Evolutionary conservation across 2,329 filamentous ascomycete species (phyloP), one percentile per base, ranked within the genome.

Genomic region (Trichoderma cornu-damae): DNA sequence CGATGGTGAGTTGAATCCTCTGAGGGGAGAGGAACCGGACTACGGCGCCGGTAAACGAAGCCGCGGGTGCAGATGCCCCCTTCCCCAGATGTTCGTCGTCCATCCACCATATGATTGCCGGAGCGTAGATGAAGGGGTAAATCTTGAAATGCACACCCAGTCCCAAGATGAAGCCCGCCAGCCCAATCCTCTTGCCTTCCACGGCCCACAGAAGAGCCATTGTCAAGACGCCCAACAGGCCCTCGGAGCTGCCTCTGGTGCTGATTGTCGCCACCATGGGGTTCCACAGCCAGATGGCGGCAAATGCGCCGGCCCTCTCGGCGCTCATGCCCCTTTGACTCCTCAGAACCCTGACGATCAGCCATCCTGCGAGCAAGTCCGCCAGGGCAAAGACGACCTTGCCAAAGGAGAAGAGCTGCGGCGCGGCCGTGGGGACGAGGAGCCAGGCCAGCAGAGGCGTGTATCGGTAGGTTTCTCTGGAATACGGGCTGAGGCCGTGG

Each of bases 241-340:
- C 94, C 73, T 99, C 94, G 0, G 91, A 94, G 73, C 92, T 96
- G 12, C 94, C 94, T 48, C 94, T 79, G 11, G 94, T 97, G 72
- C 90, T 96, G 67, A 99, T 99, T 35, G 91, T 90, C 0, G 94
- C 94, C 8, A 97, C 94, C 92, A 99, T 97, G 0, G 94, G 94
- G 67, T 99, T 99, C 68, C 96, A 80, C 60, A 97, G 75, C 94
- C 94, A 99, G 37, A 96, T 87, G 63, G 86, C 85, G 1, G 92
- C 88, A 66, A 89, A 96, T 60, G 82, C 84, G 60, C 92, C 76
- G 1, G 90, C 90, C 1, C 77, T 72, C 18, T 76, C 73, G 6
- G 70, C 66, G 2, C 72, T 64, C 76, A 86, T 80, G 35, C 74
- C 49, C 35, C 49, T 71, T 37, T 68, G 62, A 63, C 73, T 71